Conservation (phyloP, 1,284 basidiomycete genomes). For the Malassezia brasiliensis region DNA sequence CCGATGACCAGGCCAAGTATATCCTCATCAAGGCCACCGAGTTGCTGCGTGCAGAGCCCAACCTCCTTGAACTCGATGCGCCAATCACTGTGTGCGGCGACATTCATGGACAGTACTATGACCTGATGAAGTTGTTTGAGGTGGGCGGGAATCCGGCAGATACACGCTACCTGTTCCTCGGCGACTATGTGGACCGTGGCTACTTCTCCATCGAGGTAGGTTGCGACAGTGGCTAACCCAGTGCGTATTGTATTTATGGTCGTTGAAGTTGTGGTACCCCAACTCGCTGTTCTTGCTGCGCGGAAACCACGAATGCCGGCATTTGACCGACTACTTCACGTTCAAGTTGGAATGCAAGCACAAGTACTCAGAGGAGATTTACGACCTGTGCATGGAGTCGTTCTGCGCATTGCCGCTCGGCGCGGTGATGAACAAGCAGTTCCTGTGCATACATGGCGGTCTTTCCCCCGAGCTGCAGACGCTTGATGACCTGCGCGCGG, state of each 20-base stretch:
- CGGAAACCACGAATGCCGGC: slow-evolving; percentile 48
- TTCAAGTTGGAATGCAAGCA: slow-evolving; percentile 49
- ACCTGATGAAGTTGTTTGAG: slow-evolving; percentile 48
- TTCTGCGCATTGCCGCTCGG: slow-evolving; percentile 86
- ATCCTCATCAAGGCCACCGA: slow-evolving; percentile 68
- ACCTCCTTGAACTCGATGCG: slow-evolving; percentile 80
- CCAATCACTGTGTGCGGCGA: slow-evolving; percentile 63
- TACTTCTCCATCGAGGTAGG: slow-evolving; percentile 46
- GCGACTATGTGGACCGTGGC: slow-evolving; percentile 47
- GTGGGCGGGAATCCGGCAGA: slow-evolving; percentile 48
- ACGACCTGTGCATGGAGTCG: slow-evolving; percentile 56
- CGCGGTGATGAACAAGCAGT: slow-evolving; percentile 94
- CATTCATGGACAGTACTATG: slow-evolving; percentile 48
- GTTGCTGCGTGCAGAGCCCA: slow-evolving; percentile 69
- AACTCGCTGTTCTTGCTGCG: slow-evolving; percentile 46
- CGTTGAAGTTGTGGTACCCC: slow-evolving; percentile 47
- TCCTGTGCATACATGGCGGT: slow-evolving; percentile 88
- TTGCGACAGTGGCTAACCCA: background rate
- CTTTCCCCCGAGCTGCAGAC: slow-evolving; percentile 82
- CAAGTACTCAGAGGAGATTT: slow-evolving; percentile 48
- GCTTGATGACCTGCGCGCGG: slow-evolving; percentile 67
- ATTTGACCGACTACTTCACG: slow-evolving; percentile 48
- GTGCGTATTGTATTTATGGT: slow-evolving; percentile 47
- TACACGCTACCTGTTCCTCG: slow-evolving; percentile 47
- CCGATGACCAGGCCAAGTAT: slow-evolving; percentile 78